Conservation (phyloP, 305 asterid genomes). For the Fraxinus floribunda region DNA sequence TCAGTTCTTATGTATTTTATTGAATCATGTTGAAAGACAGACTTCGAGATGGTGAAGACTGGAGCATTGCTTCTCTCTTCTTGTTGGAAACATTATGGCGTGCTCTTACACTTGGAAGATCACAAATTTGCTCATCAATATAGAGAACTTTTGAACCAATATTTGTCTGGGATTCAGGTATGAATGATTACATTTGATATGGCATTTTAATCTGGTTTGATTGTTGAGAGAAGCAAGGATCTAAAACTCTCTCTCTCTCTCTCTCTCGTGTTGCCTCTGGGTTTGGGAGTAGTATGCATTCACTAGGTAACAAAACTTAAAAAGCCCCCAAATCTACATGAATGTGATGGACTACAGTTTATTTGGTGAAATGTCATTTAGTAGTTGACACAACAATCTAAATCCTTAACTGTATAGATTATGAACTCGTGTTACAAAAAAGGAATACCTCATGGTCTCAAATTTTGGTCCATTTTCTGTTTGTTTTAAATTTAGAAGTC, state of each 20-base stretch:
- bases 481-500: slow-evolving; percentile 7
- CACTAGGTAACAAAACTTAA: background rate
- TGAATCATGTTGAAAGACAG: slow-evolving; percentile 46
- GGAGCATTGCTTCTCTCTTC: slow-evolving; percentile 79
- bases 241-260: background rate
- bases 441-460: slow-evolving; percentile 15
- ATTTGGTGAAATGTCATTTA: background rate
- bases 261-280: background rate
- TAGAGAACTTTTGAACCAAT: slow-evolving; percentile 69
- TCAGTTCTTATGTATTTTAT: slow-evolving; percentile 24
- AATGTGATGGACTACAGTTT: background rate
- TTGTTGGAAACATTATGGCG: slow-evolving; percentile 95
- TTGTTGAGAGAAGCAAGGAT: slow-evolving; percentile 12
- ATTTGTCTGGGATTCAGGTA: slow-evolving; percentile 89
- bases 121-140: slow-evolving; percentile 49
- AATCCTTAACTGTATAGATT: background rate
- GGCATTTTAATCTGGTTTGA: slow-evolving; percentile 17
- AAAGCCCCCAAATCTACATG: background rate
- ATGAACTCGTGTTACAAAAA: background rate
- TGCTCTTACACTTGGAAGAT: slow-evolving; percentile 69
- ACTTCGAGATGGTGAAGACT: slow-evolving; percentile 51
- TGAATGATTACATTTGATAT: slow-evolving; percentile 14
- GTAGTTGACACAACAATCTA: background rate
- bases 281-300: background rate
- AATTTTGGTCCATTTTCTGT: background rate